Base-by-base conservation (phyloP, 768 basidiomycete genomes). In the Lyophyllum atratum region DNA sequence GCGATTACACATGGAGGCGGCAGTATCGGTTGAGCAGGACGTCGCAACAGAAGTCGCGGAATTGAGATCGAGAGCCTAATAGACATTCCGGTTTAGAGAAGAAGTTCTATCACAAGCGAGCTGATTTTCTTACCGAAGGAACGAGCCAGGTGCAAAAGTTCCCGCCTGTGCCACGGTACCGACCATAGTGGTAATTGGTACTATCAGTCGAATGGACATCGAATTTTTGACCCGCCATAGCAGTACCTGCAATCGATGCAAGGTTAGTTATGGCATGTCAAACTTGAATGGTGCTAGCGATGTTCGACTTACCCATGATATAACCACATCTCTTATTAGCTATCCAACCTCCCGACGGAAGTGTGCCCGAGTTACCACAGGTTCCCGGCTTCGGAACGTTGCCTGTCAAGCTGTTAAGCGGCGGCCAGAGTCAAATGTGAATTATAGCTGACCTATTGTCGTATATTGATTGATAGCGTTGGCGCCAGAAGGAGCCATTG, bases 241-340 rank as follows among this genome's bases (percentile, higher is more conserved):
- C 65, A 21, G 67, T 65, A 40, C 59, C 63, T 64, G 34, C 5
- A 31, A 24, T 17, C 34, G 2, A 47, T 25, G 15, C 17, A 51
- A 19, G 12, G 24, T 40, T n/a, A 29, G 22, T 24, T 42, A 17
- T 29, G 29, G 9, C 1, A 22, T 11, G 31, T n/a, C n/a, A n/a
- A n/a, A n/a, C n/a, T n/a, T n/a, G n/a, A n/a, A n/a, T n/a, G n/a
- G n/a, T n/a, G n/a, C n/a, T n/a, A n/a, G n/a, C 31, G 14, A 21
- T 14, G 1, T 40, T 28, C 4, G 12, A 31, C n/a, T 28, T 39
- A 64, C 67, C 65, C 65, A 68, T 65, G 15, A 68, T 62, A 44
- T 68, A 68, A 43, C 67, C 67, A 48, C 65, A 68, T 55, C 60
- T 43, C 34, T 68, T 68, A 44, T 68, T 68, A 19, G 67, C 65